Evolutionary conservation across 2,329 filamentous ascomycete species (phyloP).

Genomic region (Stachybotrys echinatus): DNA sequence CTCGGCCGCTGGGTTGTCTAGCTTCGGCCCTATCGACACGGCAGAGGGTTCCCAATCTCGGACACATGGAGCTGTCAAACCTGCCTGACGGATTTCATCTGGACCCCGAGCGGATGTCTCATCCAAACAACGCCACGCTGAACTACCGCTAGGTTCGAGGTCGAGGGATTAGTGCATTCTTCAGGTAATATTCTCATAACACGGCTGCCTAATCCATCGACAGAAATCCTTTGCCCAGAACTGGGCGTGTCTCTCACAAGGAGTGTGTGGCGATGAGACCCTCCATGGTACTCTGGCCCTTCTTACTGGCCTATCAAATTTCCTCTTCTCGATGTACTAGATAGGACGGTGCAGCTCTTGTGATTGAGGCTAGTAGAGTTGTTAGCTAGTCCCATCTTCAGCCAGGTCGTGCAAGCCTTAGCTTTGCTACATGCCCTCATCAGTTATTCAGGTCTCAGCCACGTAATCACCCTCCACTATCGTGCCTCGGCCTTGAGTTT

Average conservation of each 20-base stretch:
- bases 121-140: background rate
- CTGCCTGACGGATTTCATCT: background rate
- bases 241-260: too few relatives aligned
- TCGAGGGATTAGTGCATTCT: background rate
- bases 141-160: background rate
- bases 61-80: background rate
- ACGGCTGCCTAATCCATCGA: too few relatives aligned
- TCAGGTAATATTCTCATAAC: too few relatives aligned
- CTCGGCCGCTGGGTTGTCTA: background rate
- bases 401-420: background rate
- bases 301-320: too few relatives aligned
- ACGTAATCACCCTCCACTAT: background rate
- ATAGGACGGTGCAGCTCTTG: too few relatives aligned
- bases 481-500: background rate
- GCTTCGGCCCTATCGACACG: background rate
- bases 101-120: background rate
- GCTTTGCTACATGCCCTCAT: background rate
- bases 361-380: too few relatives aligned
- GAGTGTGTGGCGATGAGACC: too few relatives aligned
- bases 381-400: too few relatives aligned
- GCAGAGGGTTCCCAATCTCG: background rate
- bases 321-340: too few relatives aligned
- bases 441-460: background rate
- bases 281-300: too few relatives aligned
- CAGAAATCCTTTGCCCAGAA: too few relatives aligned